Base-by-base conservation (phyloP, 1,284 basidiomycete genomes). In the Erythrobasidium hasegawianum region DNA sequence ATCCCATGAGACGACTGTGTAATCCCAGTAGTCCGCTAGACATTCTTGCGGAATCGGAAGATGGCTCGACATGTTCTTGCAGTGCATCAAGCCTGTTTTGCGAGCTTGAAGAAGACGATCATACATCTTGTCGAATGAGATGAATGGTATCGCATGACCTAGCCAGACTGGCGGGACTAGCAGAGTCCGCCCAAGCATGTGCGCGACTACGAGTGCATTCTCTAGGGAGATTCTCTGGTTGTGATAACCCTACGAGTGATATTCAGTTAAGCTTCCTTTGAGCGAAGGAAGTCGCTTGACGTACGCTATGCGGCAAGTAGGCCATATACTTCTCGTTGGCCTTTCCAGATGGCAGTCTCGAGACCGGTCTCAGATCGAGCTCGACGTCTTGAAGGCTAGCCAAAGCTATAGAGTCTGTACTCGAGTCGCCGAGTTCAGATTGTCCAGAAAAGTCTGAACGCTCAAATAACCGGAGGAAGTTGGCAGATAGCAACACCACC, bases 221-320 rank as follows among this genome's bases (percentile, higher is more conserved):
- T 90, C 87, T 68, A 90, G 81, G 26, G 87, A 85, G 68, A 91
- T 88, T 40, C 88, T 84, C 77, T 90, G 88, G 75, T 90, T 90
- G 77, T 90, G 87, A 70, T 88, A 87, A 1, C 88, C 87, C 40
- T 71, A 71, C 2, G 16, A 13, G 20, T 29, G 20, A 41, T 18
- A 5, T 4, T 47, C 57, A 18, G 40, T 20, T 9, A 26, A 22
- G 54, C 27, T 22, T 3, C 20, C 3, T 20, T 10, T 33, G 33
- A 5, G 33, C 33, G 33, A 33, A n/a, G 33, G 5, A 33, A 11
- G 33, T 11, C 4, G 4, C 4, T n/a, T 24, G 9, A 26, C 62
- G 8, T 26, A 65, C 62, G 33, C 62, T 65, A 57, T 72, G 71
- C 7, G 71, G 68, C 9, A 71, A 67, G 60, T 71, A 72, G 16